Base-by-base conservation (phyloP, 2,329 filamentous ascomycete species). In the Akanthomyces muscarius region DNA sequence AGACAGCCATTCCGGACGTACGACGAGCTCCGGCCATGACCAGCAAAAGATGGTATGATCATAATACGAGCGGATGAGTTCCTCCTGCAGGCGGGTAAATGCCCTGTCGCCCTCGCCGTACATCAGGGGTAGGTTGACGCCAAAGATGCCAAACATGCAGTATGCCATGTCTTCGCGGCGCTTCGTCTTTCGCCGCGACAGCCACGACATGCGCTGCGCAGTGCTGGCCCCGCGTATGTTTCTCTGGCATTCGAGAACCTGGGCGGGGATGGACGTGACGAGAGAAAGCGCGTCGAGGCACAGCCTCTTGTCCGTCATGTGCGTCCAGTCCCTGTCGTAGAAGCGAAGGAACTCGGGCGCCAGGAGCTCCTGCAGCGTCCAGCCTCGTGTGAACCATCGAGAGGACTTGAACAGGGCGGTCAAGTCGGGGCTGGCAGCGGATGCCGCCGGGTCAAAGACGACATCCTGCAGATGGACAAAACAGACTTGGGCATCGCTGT, bases 61-160 rank as follows among this genome's bases (percentile, higher is more conserved):
- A 16, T 57, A n/a, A 2, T 8, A 48, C 7, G 41, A 47, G 25
- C 54, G 41, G 41, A 57, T 57, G 13, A 68, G 64, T 21, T 67
- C 65, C 41, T 68, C 66, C 25, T 68, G 66, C 30, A 68, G 51
- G n/a, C 66, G 61, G 25, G 61, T 23, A 44, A 68, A 68, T 0
- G 66, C 66, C 10, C 51, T 56, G 14, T 55, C 38, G 1, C 66
- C 66, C 41, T 73, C 71, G 23, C 70, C 71, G 41, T 72, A 73
- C 0, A 72, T 58, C 11, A 73, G 62, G 0, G 72, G 68, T 65
- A 73, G 71, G 21, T 68, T 69, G 0, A 74, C 63, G 33, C 64
- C 65, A 16, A 73, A 71, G 5, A 73, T 58, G 0, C 71, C 71
- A 3, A 73, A 57, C 0, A 72, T 56, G 10, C 65, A 70, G 52